Conservation (phyloP, 1,139 yeast species). For the Kodamaea plutei region DNA sequence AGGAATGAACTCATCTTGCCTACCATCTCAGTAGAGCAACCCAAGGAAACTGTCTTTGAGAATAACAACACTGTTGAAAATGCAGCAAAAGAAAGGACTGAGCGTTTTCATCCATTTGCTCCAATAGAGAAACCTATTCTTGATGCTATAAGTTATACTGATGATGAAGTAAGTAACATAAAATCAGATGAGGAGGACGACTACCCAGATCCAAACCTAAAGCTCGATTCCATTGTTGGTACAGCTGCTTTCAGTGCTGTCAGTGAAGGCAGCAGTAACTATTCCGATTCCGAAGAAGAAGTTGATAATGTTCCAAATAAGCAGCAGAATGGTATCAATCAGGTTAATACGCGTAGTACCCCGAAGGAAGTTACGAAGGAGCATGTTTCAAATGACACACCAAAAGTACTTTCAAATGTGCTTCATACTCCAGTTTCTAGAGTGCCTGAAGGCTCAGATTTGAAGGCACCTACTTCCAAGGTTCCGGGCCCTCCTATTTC, state of each 20-base stretch:
- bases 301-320: too few species aligned
- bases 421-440: background rate
- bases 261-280: constrained; percentile 2
- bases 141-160: background rate
- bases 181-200: constrained; percentile 1
- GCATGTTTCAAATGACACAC: too few species aligned
- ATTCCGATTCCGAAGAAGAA: constrained; percentile 1
- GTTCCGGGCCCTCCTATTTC: too few species aligned
- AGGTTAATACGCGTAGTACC: too few species aligned
- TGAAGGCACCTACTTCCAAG: too few species aligned
- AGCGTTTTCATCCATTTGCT: background rate
- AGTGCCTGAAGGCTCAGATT: too few species aligned
- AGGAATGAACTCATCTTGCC: background rate
- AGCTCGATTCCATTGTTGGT: background rate
- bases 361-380: too few species aligned
- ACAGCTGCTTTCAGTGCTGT: background rate
- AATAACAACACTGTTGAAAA: background rate
- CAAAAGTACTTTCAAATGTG: too few species aligned
- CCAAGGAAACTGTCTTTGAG: background rate
- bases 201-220: constrained; percentile 2
- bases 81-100: background rate
- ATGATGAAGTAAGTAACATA: too few species aligned
- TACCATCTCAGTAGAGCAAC: background rate
- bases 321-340: too few species aligned
- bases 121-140: constrained; percentile 1